Conservation (phyloP, 129 eudicot species). For the Pseudognaphalium luteoalbum region DNA sequence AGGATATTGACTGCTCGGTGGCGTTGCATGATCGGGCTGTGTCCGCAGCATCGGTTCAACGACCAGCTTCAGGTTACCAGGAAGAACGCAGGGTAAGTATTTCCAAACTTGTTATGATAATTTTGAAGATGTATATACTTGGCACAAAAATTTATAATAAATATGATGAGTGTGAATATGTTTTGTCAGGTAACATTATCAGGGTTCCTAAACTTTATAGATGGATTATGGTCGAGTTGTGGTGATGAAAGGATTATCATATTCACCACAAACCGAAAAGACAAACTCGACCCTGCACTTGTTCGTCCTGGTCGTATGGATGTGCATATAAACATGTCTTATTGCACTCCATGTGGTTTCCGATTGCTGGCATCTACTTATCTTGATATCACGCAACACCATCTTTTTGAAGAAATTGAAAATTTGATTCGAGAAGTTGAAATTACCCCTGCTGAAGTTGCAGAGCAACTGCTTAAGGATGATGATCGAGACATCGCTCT, state of each 20-base stretch:
- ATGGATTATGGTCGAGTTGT: slow-evolving; percentile 28
- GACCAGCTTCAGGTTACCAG: slow-evolving; percentile 13
- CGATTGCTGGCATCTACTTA: slow-evolving; percentile 22
- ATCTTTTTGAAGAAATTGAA: slow-evolving; percentile 20
- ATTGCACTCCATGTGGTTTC: slow-evolving; percentile 27
- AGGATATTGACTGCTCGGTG: slow-evolving; percentile 43
- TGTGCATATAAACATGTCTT: slow-evolving; percentile 30
- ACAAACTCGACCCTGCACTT: slow-evolving; percentile 28
- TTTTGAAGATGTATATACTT: too few species aligned
- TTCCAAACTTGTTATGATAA: not conserved
- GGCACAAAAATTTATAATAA: too few species aligned
- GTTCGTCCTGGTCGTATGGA: slow-evolving; percentile 33
- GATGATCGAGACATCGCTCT: slow-evolving; percentile 11
- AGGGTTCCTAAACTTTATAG: slow-evolving; percentile 27
- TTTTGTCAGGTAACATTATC: slow-evolving; percentile 6
- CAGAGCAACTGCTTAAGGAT: slow-evolving; percentile 18
- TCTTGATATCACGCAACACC: slow-evolving; percentile 12
- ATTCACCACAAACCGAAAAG: slow-evolving; percentile 26
- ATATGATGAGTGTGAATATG: too few species aligned
- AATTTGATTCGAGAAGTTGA: slow-evolving; percentile 4
- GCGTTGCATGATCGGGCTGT: slow-evolving; percentile 25
- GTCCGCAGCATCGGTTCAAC: not conserved
- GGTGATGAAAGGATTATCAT: slow-evolving; percentile 21
- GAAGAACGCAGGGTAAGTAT: not conserved
- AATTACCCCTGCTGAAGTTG: slow-evolving; percentile 22